Base-by-base conservation (phyloP, 345 rosid genomes). In the Gossypium australe region DNA sequence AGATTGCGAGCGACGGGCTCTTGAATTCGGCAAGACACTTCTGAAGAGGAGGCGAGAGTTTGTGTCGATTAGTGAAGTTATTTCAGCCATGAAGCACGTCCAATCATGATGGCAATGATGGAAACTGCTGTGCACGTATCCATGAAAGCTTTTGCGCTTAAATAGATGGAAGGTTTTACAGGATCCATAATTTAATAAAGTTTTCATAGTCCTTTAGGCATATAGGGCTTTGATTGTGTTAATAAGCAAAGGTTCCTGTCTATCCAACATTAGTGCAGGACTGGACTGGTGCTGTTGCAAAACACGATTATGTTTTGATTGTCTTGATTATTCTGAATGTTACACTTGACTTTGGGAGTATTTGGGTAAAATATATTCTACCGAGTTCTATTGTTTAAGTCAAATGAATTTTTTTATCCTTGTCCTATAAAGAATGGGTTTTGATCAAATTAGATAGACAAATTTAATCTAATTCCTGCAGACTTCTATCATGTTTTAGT, bases 1-100 rank as follows among this genome's bases (percentile, higher is more conserved):
- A 44, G 57, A 72, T 58, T 91, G 98, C 38, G 99, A 95, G 86
- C 80, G 81, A 64, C 83, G 41, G 63, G 99, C 98, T 24, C 93
- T 95, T 0, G 82, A 88, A 67, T 75, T 89, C 48, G 97, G 84
- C 62, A 91, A 90, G 84, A 78, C 73, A 76, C 88, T 95, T 77
- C 86, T 93, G 41, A 89, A 92, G 82, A 89, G 87, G 72, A 89
- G 96, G 89, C 88, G 87, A 43, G 83, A 87, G n/a, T 95, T 91
- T 76, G 78, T 65, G 79, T 76, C 85, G 74, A 89, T 95, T 2
- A 24, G 72, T 74, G 98, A 90, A 76, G 97, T 93, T 73, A 85
- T 93, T 78, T 81, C 80, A 71, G 90, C 87, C 13, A 81, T 92
- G 74, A 79, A 48, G 76, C 79, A 82, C 64, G 73, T 65, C 47